Percentiles rank a stretch among this genome's conserved stretches.
Evolutionary conservation across 192 early-diverging fungal species (phyloP).

Genomic region (Backusella sp.): DNA sequence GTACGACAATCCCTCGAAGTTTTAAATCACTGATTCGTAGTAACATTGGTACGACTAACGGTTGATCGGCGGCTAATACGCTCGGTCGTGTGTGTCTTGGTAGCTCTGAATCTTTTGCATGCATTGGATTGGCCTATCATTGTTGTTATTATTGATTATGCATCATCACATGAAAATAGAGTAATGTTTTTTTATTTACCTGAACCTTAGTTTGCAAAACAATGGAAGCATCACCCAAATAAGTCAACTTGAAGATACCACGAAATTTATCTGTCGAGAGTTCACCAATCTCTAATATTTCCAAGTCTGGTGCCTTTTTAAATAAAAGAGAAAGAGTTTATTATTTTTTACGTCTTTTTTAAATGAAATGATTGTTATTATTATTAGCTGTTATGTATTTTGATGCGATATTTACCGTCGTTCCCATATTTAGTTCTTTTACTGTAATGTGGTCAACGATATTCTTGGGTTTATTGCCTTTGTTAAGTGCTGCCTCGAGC

Average conservation of each 20-base stretch:
- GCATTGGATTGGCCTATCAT: constrained; percentile 76
- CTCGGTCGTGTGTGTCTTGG: constrained; percentile 61
- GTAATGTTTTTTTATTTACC: neutral
- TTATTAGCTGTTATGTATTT: neutral
- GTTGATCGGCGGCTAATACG: constrained; percentile 87
- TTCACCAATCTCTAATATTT: constrained; percentile 97
- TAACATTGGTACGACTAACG: constrained; percentile 95
- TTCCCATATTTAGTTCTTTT: constrained; percentile 96
- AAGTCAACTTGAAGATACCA: constrained; percentile 93
- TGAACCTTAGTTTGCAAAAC: constrained; percentile 90
- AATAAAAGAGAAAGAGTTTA: neutral
- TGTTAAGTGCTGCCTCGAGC: constrained; percentile 90
- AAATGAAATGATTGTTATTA: neutral
- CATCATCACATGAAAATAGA: constrained; percentile 1
- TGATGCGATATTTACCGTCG: constrained; percentile 47
- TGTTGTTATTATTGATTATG: neutral
- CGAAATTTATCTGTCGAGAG: constrained; percentile 90
- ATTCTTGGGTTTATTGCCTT: constrained; percentile 89
- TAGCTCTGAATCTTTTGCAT: constrained; percentile 50
- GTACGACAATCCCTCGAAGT: constrained; percentile 89
- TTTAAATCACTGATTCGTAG: constrained; percentile 87
- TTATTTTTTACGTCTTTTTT: neutral
- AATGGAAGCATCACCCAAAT: constrained; percentile 90
- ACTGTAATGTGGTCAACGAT: constrained; percentile 91
- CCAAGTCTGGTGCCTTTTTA: constrained; percentile 86